These are phyloP conservation scores for Rhodomyrtus tomentosa DNA, from an alignment of 345 rosid genomes.

Conservation along the genomic window DNA sequence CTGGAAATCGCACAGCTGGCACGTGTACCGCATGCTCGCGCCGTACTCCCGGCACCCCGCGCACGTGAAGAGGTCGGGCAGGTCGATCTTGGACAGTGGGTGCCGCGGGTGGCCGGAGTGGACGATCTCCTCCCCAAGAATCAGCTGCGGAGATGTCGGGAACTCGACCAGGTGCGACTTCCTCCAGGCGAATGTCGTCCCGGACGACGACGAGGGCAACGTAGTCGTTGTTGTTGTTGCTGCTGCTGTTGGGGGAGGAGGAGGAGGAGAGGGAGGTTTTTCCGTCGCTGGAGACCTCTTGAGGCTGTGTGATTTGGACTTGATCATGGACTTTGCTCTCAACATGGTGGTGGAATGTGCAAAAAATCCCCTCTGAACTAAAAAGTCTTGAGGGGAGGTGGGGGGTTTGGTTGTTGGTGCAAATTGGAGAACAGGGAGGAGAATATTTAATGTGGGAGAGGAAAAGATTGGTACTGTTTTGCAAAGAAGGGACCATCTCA, in stretches of 20 bases:
- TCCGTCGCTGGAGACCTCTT: constrained; percentile 4
- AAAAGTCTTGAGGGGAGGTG: too few relatives aligned
- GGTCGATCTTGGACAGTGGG: constrained; percentile 21
- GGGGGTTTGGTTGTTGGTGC: too few relatives aligned
- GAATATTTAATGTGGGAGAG: constrained; percentile 10
- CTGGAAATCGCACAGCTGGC: constrained; percentile 69
- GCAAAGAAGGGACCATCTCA: neutral
- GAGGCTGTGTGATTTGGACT: constrained; percentile 1
- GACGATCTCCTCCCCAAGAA: constrained; percentile 31
- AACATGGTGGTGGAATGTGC: neutral
- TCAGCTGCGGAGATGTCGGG: constrained; percentile 42
- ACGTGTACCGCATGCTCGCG: constrained; percentile 54
- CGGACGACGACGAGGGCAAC: neutral
- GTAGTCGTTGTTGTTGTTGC: too few relatives aligned
- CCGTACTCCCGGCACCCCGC: constrained; percentile 76
- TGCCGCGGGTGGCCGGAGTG: constrained; percentile 71
- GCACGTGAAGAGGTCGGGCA: constrained; percentile 56
- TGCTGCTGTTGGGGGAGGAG: neutral
- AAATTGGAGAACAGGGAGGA: neutral
- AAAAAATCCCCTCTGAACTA: neutral
- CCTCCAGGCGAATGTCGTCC: neutral
- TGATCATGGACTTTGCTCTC: constrained; percentile 4
- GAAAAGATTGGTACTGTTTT: constrained; percentile 5
- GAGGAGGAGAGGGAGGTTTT: neutral
- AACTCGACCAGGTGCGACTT: constrained; percentile 18